phyloP scores from a whole-genome alignment of 371 early-diverging fungal genomes.

The Rhizopus delemar region DNA sequence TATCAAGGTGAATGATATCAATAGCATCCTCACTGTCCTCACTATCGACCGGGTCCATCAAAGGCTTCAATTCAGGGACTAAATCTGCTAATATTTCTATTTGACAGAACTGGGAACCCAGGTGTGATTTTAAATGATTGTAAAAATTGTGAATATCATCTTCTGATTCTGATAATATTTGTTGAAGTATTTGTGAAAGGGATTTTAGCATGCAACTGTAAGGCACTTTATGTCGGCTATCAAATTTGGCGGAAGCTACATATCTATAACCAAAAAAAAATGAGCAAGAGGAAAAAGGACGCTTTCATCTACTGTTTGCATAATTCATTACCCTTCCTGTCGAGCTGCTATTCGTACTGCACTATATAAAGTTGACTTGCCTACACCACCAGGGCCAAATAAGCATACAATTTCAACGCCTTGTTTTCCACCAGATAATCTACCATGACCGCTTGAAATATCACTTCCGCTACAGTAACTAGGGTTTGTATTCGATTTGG shows the following conservation, averaged over 20 bases:
- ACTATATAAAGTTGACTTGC: conserved; percentile 45
- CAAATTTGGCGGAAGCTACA: conserved; percentile 44
- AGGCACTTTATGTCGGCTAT: conserved; percentile 42
- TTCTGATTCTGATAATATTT: conserved; percentile 45
- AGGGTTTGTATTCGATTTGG: conserved; percentile 35
- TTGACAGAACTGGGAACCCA: conserved; percentile 42
- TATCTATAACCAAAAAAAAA: conserved; percentile 20
- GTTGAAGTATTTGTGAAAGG: conserved; percentile 46
- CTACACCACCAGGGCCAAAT: conserved; percentile 47
- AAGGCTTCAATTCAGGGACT: conserved; percentile 44
- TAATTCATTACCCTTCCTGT: conserved; percentile 39
- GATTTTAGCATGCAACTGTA: conserved; percentile 42
- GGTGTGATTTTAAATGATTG: conserved; percentile 30
- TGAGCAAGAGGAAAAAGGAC: neutral
- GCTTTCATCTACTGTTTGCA: too few relatives aligned
- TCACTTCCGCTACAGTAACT: conserved; percentile 42
- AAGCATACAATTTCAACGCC: conserved; percentile 36
- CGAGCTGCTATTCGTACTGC: conserved; percentile 41
- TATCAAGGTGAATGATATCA: conserved; percentile 32
- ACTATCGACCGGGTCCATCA: conserved; percentile 30
- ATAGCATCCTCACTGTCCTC: conserved; percentile 19
- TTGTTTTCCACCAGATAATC: conserved; percentile 15
- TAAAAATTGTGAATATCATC: conserved; percentile 42
- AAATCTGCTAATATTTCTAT: conserved; percentile 37
- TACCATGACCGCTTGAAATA: conserved; percentile 27